A percentile compares a stretch with the other conserved stretches of the same genome.
phyloP scores from a whole-genome alignment of 2,329 filamentous ascomycete genomes.

The Aspergillus sp. region DNA sequence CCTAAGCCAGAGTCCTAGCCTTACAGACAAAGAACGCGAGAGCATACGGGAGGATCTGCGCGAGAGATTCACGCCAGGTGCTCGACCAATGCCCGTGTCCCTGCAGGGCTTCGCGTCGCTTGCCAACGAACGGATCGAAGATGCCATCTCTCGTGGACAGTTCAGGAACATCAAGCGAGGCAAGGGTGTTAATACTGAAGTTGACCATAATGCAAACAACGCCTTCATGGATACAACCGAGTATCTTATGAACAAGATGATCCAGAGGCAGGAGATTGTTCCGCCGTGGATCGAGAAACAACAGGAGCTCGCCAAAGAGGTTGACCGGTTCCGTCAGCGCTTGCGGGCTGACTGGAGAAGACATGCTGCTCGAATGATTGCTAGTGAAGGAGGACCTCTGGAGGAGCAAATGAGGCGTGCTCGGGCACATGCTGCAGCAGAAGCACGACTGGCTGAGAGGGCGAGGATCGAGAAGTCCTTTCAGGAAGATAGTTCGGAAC shows the following conservation, averaged over 20 bases:
- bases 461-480: conserved; percentile 20
- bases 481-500: conserved; percentile 4
- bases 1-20: conserved; percentile 46
- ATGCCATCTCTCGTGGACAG: conserved; percentile 85
- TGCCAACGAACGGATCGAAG: conserved; percentile 87
- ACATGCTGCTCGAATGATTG: conserved; percentile 71
- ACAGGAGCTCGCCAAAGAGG: conserved; percentile 70
- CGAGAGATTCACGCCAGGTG: conserved; percentile 70
- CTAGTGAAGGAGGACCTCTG: conserved; percentile 67
- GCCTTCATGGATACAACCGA: conserved; percentile 95
- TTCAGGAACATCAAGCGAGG: conserved; percentile 81
- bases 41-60: conserved; percentile 65
- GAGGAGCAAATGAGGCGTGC: conserved; percentile 67
- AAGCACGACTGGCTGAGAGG: conserved; percentile 40
- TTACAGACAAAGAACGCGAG: conserved; percentile 67
- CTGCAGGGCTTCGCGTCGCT: conserved; percentile 72
- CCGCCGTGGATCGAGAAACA: conserved; percentile 99
- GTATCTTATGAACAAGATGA: conserved; percentile 98
- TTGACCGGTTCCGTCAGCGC: conserved; percentile 63
- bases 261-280: conserved; percentile 89
- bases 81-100: conserved; percentile 66
- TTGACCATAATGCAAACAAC: conserved; percentile 74
- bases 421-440: conserved; percentile 66
- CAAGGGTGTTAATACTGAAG: conserved; percentile 59
- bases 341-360: conserved; percentile 77